These are phyloP conservation scores for Phanerodontia chrysosporium DNA, from an alignment of 768 basidiomycete genomes.

Conservation along the genomic window DNA sequence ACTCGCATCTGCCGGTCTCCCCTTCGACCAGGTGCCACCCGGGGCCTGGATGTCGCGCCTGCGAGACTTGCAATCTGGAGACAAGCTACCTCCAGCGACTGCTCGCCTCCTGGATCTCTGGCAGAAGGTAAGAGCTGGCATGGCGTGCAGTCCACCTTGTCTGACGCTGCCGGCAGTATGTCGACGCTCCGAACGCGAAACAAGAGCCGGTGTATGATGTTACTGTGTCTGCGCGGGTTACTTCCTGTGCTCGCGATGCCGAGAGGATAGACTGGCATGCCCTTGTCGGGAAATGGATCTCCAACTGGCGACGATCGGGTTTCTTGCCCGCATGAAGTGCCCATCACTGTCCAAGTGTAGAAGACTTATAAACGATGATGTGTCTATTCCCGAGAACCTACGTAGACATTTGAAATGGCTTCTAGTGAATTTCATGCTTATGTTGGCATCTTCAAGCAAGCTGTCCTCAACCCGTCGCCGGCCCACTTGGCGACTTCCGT, in stretches of 20 bases:
- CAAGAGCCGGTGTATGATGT: neutral
- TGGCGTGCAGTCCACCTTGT: too few relatives aligned
- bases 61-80: neutral
- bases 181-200: neutral
- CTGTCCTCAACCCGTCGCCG: slow-evolving; percentile 74
- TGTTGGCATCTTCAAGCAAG: slow-evolving; percentile 72
- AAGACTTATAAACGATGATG: too few relatives aligned
- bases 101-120: neutral
- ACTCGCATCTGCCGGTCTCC: neutral
- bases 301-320: neutral
- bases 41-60: neutral
- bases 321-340: neutral
- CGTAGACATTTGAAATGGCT: too few relatives aligned
- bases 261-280: neutral
- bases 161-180: neutral
- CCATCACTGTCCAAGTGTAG: too few relatives aligned
- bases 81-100: neutral
- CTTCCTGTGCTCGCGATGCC: neutral
- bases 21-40: neutral
- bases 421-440: slow-evolving; percentile 18
- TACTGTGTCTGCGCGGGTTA: neutral
- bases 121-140: neutral
- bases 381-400: too few relatives aligned
- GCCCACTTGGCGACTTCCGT: slow-evolving; percentile 82
- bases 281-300: neutral